Conservation (phyloP, 495 filamentous ascomycete genomes). For the Hypoxylon trugodes region DNA sequence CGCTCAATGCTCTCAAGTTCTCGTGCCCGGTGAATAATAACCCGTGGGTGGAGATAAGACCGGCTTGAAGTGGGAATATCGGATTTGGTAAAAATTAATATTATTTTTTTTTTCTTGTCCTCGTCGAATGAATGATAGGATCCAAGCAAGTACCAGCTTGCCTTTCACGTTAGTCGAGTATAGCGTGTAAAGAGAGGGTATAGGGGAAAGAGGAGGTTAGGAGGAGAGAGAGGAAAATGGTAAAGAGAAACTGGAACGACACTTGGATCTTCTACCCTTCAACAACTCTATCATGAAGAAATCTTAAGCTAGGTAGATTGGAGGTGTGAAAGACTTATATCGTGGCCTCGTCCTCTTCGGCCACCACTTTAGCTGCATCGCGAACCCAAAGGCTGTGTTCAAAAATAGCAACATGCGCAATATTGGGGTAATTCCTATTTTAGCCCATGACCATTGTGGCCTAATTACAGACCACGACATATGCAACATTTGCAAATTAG, state of each 20-base stretch:
- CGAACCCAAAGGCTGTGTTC: slow-evolving; percentile 42
- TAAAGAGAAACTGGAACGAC: slow-evolving; percentile 55
- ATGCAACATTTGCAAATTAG: slow-evolving; percentile 46
- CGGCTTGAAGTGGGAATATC: slow-evolving; percentile 23
- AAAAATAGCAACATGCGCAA: slow-evolving; percentile 50
- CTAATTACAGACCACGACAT: slow-evolving; percentile 48
- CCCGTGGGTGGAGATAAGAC: slow-evolving; percentile 29
- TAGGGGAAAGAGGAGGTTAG: slow-evolving; percentile 34
- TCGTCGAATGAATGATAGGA: slow-evolving; percentile 59
- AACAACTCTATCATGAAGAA: slow-evolving; percentile 42
- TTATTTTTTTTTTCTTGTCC: slow-evolving; percentile 53
- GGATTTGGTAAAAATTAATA: slow-evolving; percentile 50
- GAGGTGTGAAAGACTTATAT: slow-evolving; percentile 62
- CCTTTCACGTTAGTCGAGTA: slow-evolving; percentile 54
- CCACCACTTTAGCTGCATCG: slow-evolving; percentile 41
- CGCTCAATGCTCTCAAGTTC: slow-evolving; percentile 39
- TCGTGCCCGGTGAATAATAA: slow-evolving; percentile 43
- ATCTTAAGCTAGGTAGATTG: slow-evolving; percentile 44
- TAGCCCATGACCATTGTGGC: slow-evolving; percentile 44
- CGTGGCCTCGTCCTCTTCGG: slow-evolving; percentile 44
- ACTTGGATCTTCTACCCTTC: slow-evolving; percentile 55
- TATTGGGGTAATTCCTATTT: slow-evolving; percentile 46
- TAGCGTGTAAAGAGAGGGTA: slow-evolving; percentile 36
- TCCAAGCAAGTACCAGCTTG: slow-evolving; percentile 64
- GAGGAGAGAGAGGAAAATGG: slow-evolving; percentile 49